phyloP scores from a whole-genome alignment of 169 alveolate species.

The Amoebophrya sp. region DNA sequence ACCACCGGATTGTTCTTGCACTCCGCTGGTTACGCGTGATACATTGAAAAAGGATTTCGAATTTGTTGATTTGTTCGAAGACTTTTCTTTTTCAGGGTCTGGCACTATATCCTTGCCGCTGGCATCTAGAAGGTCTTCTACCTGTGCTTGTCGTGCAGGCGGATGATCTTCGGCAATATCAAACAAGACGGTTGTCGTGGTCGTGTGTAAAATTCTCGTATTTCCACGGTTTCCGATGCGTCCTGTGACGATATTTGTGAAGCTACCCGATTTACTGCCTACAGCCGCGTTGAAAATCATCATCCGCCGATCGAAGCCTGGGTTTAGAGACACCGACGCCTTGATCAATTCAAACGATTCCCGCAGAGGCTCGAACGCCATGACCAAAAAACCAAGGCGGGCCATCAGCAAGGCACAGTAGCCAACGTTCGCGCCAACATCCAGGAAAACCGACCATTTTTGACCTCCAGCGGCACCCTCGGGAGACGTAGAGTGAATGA shows the following conservation, averaged over 20 bases:
- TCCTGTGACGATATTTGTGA: background rate
- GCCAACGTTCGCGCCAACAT: background rate
- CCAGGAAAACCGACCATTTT: background rate
- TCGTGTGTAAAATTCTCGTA: background rate
- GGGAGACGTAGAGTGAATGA: too few species aligned
- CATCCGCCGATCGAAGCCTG: background rate
- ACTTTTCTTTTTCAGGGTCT: too few species aligned
- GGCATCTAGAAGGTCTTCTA: background rate
- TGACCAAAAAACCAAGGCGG: background rate
- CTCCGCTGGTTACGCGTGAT: background rate
- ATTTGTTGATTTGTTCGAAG: too few species aligned
- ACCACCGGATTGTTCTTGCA: background rate
- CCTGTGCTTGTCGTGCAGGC: background rate
- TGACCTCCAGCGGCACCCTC: too few species aligned
- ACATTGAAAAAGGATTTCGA: background rate
- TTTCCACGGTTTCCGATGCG: background rate
- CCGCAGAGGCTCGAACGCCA: background rate
- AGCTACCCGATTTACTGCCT: background rate
- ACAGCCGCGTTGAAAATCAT: background rate
- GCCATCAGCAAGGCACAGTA: background rate
- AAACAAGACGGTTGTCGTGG: too few species aligned
- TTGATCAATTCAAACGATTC: background rate
- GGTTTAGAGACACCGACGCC: background rate
- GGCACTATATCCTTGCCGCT: too few species aligned
- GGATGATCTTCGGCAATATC: background rate